Evolutionary conservation across 768 basidiomycete genomes (phyloP).

Genomic region (Tricholoma hemisulphureum): DNA sequence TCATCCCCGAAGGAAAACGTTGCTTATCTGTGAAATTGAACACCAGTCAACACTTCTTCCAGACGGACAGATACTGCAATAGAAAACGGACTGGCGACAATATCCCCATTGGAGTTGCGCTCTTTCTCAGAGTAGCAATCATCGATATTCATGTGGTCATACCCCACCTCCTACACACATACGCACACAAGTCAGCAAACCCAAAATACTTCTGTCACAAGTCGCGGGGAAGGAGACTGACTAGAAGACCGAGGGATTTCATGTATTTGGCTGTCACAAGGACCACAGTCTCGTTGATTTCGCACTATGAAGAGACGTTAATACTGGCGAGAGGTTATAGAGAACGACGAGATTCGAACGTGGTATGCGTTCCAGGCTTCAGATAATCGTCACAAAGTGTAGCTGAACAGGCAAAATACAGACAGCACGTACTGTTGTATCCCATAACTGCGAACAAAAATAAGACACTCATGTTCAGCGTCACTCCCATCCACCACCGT

Average conservation of each 20-base stretch:
- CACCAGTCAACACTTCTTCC: background rate
- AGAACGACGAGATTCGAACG: constrained; percentile 30
- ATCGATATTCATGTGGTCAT: constrained; percentile 60
- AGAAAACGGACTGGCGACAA: constrained; percentile 45
- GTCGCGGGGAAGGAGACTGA: constrained; percentile 22
- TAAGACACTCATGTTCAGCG: background rate
- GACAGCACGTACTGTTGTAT: constrained; percentile 53
- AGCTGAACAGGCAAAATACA: background rate
- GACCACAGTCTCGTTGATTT: constrained; percentile 54
- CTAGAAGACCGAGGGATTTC: constrained; percentile 57
- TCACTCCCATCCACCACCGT: background rate
- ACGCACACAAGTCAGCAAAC: background rate
- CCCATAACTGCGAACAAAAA: constrained; percentile 45
- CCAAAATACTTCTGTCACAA: background rate
- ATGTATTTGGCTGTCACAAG: constrained; percentile 50
- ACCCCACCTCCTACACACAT: constrained; percentile 49
- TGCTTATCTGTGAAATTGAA: constrained; percentile 38
- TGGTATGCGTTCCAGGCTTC: constrained; percentile 72
- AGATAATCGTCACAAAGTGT: background rate
- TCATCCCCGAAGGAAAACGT: constrained; percentile 58
- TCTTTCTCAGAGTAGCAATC: constrained; percentile 64
- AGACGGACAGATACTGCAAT: too few species aligned
- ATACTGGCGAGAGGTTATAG: background rate
- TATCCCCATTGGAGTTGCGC: constrained; percentile 47
- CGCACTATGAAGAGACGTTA: constrained; percentile 43